Evolutionary conservation across 2,329 filamentous ascomycete genomes (phyloP), one percentile per base, ranked within the genome.

Genomic region (Myriosclerotinia scirpicola): DNA sequence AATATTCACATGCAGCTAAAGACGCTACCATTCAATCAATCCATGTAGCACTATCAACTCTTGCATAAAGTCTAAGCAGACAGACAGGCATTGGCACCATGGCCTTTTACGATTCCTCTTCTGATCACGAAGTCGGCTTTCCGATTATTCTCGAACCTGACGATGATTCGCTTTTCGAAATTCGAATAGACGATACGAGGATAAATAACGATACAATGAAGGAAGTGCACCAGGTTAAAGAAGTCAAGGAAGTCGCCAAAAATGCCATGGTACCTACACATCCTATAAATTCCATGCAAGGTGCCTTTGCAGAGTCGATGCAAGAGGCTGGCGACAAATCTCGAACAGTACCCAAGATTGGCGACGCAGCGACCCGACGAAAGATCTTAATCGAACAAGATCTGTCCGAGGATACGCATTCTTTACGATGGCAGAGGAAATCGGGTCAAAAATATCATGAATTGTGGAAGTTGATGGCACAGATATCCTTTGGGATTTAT

Each of bases 401-500:
- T 48, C 84, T 87, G 67, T 87, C 88, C 68, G 90, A 91, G 67
- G 85, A 87, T 17, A 85, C 92, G 15, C 90, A 91, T 76, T 88
- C 87, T 63, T 85, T 88, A 59, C 80, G 86, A 75, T 97, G 93
- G 92, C 87, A 89, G 67, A 88, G 90, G 76, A 87, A 88, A 64
- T 84, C 87, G 0, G 87, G 87, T 54, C 91, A 95, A 76, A 85
- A 87, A 74, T 90, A 92, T 75, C 95, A 98, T 76, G 92, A 96
- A 70, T 81, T 98, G 68, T 89, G 90, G 82, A 97, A 97, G 80
- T 85, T 97, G 59, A 86, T 96, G 75, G 89, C 94, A 20, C 94
- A 98, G 78, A 93, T 98, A 72, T 90, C 92, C 1, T 98, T 98
- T 77, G 94, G 95, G 26, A 89, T 98, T 48, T 93, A 97, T 77